Evolutionary conservation across 2,329 filamentous ascomycete species (phyloP).

Genomic region (Claviceps maximensis): DNA sequence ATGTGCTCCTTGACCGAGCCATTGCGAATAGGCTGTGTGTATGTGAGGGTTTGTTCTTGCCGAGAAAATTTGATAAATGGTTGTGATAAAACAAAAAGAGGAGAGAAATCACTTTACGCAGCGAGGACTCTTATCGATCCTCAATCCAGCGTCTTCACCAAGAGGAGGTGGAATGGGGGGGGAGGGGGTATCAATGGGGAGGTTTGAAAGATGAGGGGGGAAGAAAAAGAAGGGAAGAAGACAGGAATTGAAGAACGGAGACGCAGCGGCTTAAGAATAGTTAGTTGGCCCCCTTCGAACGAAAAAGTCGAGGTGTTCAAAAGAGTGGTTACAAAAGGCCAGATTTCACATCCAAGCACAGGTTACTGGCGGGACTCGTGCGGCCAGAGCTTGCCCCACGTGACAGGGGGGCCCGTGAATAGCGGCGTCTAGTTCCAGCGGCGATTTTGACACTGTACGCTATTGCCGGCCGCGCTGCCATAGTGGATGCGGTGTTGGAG

Average conservation of each 20-base stretch:
- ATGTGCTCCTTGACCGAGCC: constrained; percentile 50
- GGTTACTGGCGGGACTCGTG: constrained; percentile 4
- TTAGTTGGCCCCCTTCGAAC: constrained; percentile 9
- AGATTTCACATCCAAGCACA: constrained; percentile 33
- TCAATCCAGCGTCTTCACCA: constrained; percentile 19
- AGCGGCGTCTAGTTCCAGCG: not conserved
- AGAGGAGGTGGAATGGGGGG: constrained; percentile 7
- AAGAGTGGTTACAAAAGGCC: constrained; percentile 30
- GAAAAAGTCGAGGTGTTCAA: constrained; percentile 32
- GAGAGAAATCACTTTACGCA: constrained; percentile 14
- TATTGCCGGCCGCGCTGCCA: not conserved
- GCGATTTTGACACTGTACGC: not conserved
- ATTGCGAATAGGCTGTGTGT: constrained; percentile 22
- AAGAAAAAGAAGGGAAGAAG: constrained; percentile 11
- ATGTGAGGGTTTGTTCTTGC: constrained; percentile 8
- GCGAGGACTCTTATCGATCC: constrained; percentile 16
- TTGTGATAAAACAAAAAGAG: constrained; percentile 12
- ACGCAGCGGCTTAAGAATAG: constrained; percentile 23
- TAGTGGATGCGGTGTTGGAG: no score
- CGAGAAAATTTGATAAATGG: constrained; percentile 8
- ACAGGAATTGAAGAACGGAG: constrained; percentile 13
- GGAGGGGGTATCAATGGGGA: constrained; percentile 14
- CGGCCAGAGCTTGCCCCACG: constrained; percentile 13
- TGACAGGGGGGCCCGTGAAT: constrained; percentile 14
- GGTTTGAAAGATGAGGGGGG: constrained; percentile 8